These are phyloP conservation scores for Colletotrichum sp. DNA, from an alignment of 2,329 filamentous ascomycete species.

Conservation along the genomic window DNA sequence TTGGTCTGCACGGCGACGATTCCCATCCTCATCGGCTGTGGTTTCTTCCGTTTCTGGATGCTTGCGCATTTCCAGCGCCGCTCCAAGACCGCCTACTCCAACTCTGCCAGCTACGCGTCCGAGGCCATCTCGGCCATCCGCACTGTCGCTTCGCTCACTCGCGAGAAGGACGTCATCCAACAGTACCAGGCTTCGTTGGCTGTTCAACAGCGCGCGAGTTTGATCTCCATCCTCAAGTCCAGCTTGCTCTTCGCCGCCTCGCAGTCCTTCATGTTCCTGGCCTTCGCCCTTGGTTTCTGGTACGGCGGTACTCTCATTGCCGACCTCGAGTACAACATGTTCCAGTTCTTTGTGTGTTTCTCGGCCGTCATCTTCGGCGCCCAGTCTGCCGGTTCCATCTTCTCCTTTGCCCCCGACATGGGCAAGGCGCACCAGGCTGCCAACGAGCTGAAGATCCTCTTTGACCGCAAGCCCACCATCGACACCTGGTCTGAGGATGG, in stretches of 20 bases:
- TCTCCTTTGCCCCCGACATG: conserved; percentile 91
- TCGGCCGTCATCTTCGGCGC: conserved; percentile 87
- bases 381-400: conserved; percentile 88
- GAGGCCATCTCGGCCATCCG: conserved; percentile 94
- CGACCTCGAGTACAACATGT: conserved; percentile 72
- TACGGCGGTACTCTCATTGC: conserved; percentile 83
- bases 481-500: conserved; percentile 82
- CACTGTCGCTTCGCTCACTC: conserved; percentile 88
- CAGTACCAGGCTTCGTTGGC: conserved; percentile 74
- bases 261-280: conserved; percentile 83
- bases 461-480: conserved; percentile 82
- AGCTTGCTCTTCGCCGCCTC: conserved; percentile 82
- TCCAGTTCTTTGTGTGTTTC: conserved; percentile 94
- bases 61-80: conserved; percentile 79
- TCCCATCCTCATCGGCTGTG: conserved; percentile 77
- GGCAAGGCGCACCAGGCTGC: conserved; percentile 90
- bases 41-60: conserved; percentile 89
- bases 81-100: conserved; percentile 79
- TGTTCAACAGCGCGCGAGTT: conserved; percentile 68
- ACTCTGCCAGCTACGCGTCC: conserved; percentile 85
- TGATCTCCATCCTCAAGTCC: conserved; percentile 77
- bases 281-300: conserved; percentile 90
- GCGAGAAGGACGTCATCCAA: conserved; percentile 79
- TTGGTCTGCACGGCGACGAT: conserved; percentile 82
- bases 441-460: conserved; percentile 78